phyloP scores from a whole-genome alignment of 176 grass and related monocot genomes.

The Carex myosuroides region DNA sequence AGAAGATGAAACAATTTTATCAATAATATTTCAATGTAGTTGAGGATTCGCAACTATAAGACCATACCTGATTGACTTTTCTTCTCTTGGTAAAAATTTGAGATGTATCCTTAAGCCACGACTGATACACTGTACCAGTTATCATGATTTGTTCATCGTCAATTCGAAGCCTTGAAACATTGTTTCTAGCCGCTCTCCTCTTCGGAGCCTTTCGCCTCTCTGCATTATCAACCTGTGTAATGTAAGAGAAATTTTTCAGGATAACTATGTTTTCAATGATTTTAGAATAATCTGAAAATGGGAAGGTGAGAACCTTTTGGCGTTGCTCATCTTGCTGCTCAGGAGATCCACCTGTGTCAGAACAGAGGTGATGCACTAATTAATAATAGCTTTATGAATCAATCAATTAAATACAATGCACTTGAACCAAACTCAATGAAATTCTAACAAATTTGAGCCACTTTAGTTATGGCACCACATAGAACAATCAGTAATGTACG shows the following conservation, averaged over 20 bases:
- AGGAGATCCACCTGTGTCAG: conserved; percentile 31
- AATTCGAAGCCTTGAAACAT: conserved; percentile 4
- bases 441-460: neutral
- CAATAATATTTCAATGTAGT: neutral
- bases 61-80: conserved; percentile 52
- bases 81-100: conserved; percentile 53
- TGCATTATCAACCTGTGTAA: conserved; percentile 22
- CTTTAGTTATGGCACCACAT: neutral
- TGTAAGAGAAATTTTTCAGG: conserved; percentile 1
- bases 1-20: neutral
- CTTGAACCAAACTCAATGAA: neutral
- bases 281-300: neutral
- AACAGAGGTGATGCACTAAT: neutral
- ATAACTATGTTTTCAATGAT: neutral
- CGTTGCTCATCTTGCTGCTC: conserved; percentile 40
- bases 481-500: neutral
- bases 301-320: conserved; percentile 30
- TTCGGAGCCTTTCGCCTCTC: conserved; percentile 23
- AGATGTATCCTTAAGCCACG: conserved; percentile 73
- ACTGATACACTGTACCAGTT: conserved; percentile 59
- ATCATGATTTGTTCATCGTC: conserved; percentile 61
- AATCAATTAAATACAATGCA: neutral
- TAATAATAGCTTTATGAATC: neutral
- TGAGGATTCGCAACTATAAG: neutral
- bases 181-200: conserved; percentile 36